Conservation (phyloP, 306 rosid species). For the Phaseolus lunatus region DNA sequence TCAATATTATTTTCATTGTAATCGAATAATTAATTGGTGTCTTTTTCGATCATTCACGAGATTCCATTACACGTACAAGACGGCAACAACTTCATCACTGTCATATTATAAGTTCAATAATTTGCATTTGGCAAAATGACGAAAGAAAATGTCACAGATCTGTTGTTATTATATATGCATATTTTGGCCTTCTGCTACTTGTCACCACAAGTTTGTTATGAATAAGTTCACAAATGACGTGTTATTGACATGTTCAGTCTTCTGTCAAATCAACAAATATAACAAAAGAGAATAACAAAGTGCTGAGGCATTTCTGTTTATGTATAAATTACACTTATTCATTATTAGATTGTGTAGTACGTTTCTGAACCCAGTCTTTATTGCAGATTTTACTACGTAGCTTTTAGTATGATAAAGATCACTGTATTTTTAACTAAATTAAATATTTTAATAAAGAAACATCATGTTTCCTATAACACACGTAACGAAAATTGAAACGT, state of each 20-base stretch:
- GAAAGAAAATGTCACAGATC: neutral
- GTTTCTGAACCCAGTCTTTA: neutral
- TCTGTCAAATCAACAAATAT: neutral
- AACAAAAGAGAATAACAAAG: neutral
- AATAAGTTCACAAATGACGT: neutral
- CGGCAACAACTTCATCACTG: constrained; percentile 6
- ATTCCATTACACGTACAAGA: neutral
- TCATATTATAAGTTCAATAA: neutral
- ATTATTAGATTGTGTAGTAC: neutral
- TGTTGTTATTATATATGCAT: neutral
- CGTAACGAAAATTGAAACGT: too few species aligned
- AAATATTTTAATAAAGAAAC: too few species aligned
- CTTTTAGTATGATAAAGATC: too few species aligned
- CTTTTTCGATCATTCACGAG: neutral
- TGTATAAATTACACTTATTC: neutral
- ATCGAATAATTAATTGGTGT: neutral
- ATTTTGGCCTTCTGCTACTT: neutral
- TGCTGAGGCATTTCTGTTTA: neutral
- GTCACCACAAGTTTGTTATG: neutral
- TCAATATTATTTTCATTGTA: neutral
- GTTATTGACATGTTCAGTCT: neutral
- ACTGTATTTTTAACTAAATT: too few species aligned
- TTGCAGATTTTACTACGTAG: neutral
- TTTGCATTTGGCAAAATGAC: neutral
- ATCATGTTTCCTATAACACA: too few species aligned